phyloP scores from a whole-genome alignment of 2,329 filamentous ascomycete species.

The Onygena corvina region DNA sequence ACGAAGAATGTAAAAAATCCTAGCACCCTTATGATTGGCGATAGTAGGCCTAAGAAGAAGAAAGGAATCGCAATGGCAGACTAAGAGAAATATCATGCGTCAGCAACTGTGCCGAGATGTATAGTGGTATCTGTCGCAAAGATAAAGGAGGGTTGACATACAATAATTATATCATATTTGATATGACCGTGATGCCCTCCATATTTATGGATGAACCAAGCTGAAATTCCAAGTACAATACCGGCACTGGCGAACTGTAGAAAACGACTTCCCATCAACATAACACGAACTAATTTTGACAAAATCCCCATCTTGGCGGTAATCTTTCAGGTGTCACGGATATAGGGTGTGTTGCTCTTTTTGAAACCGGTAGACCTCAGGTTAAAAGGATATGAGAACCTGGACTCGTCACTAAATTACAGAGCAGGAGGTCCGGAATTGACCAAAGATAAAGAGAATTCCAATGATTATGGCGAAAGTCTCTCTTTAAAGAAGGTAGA shows the following conservation, averaged over 20 bases:
- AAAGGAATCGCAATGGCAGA: conserved; percentile 30
- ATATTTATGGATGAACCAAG: conserved; percentile 29
- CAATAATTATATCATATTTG: conserved; percentile 32
- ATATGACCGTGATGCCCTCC: conserved; percentile 25
- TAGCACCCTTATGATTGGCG: conserved; percentile 28
- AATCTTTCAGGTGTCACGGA: too few relatives aligned
- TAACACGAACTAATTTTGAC: conserved; percentile 4
- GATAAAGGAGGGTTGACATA: conserved; percentile 17
- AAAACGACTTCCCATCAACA: conserved; percentile 13
- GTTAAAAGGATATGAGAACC: too few relatives aligned
- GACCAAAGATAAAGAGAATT: background rate
- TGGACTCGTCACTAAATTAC: too few relatives aligned
- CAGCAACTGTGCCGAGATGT: background rate
- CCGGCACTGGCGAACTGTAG: conserved; percentile 31
- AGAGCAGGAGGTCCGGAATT: background rate
- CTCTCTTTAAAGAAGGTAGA: background rate
- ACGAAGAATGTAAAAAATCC: conserved; percentile 30
- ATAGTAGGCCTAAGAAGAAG: conserved; percentile 34
- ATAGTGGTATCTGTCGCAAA: too few relatives aligned
- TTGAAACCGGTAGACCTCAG: background rate
- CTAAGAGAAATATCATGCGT: conserved; percentile 13
- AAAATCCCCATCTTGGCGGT: background rate
- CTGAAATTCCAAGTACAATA: conserved; percentile 33
- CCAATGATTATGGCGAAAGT: background rate
- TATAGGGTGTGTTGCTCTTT: background rate